Base-by-base conservation (phyloP, 805 yeast species). In the Komagataella populi region DNA sequence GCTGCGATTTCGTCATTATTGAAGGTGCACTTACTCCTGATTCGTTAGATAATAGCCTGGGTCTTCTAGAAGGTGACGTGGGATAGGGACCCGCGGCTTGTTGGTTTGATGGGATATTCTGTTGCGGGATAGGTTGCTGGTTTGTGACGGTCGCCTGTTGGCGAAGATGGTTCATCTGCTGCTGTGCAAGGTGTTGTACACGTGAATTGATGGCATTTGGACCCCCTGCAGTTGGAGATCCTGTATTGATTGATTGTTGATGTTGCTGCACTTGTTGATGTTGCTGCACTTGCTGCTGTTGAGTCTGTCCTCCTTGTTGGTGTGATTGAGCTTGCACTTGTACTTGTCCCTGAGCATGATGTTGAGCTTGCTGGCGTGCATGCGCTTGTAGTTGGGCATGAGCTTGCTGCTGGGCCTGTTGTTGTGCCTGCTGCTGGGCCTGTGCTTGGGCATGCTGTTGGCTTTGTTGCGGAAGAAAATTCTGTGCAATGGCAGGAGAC, bases 111-210 rank as follows among this genome's bases (percentile, higher is more conserved):
- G 66, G 65, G 4, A 65, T 55, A 18, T 20, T 46, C 52, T 50
- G 46, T 30, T 44, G 49, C 24, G 30, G 51, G 46, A 52, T 57
- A 24, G 47, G 53, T 51, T 51, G 58, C 50, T 51, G 54, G 6
- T 12, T 30, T 3, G 39, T 30, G n/a, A 14, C 39, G 14, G 39
- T 30, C 4, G 39, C 39, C 56, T 70, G 78, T 55, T 71, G 81
- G 49, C 78, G 69, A 52, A 72, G 60, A 54, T 67, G 73, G 57
- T 71, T 73, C 80, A 74, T 72, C 60, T 74, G 80, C 46, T 63
- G 65, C 57, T 74, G 80, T 3, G 78, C 74, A 51, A 67, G 74
- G 53, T 72, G 77, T 45, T 67, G 67, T 43, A 68, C 55, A 52
- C 68, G 66, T 5, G 52, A 48, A 10, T 49, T 50, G 44, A 52